Evolutionary conservation across 306 rosid species (phyloP), one percentile per base, ranked within the genome.

Genomic region (Sindora glabra): DNA sequence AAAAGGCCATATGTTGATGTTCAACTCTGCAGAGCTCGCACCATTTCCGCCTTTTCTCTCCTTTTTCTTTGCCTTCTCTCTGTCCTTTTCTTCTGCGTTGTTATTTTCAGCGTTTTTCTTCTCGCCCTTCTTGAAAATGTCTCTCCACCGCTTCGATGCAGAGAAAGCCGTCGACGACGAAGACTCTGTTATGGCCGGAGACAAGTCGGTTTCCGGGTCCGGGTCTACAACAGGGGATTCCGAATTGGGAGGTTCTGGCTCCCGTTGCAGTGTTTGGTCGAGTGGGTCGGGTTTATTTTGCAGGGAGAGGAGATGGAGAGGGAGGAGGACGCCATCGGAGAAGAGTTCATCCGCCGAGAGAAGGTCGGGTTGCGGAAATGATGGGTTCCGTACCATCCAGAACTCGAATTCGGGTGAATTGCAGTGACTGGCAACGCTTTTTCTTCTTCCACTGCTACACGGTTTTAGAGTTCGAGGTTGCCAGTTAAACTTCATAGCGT

Each of bases 1-100:
- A 27, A 92, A 92, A 0, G 99, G 99, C 99, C 99, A 92, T 46
- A 92, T 81, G 37, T 92, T 89, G 59, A 92, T 89, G 70, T 92
- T 86, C 50, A 92, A 59, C 86, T 92, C 99, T 1, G 96, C 86
- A n/a, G 94, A 76, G 52, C 70, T 49, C 2, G 82, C 66, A 14
- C 79, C 83, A 56, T 7, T 57, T 4, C 80, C 77, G 0, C 49
- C 48, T 55, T 81, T 76, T 19, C 79, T 77, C 65, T 81, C 81
- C 49, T 73, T 81, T 67, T 76, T 71, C 56, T 79, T 83, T 56
- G 41, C 30, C 39, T 70, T 74, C 51, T 74, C 69, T 19, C 75
- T 77, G 29, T 71, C 77, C 10, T 77, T 75, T 3, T 68, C 88
- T 34, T 68, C 76, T 1, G 59, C n/a, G n/a, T n/a, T n/a, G n/a